Evolutionary conservation across 805 yeast species (phyloP).

Genomic region (Candida anglica): DNA sequence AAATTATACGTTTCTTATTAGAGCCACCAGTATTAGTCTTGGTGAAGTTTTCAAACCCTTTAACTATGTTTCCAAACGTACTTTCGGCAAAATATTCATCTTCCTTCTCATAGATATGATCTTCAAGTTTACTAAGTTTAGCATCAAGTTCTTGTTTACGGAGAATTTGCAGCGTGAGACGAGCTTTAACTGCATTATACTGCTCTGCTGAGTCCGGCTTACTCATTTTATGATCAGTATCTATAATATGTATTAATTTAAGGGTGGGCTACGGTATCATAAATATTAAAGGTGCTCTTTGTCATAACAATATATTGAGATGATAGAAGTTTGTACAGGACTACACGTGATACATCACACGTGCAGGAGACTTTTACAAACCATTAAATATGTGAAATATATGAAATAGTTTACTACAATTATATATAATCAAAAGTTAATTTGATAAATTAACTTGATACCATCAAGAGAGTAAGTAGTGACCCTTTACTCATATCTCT

Average conservation of each 20-base stretch:
- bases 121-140: slow-evolving; percentile 63
- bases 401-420: too few relatives aligned
- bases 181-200: slow-evolving; percentile 64
- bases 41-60: slow-evolving; percentile 82
- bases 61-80: slow-evolving; percentile 75
- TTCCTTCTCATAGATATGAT: slow-evolving; percentile 74
- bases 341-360: too few relatives aligned
- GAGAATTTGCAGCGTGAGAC: slow-evolving; percentile 59
- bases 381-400: too few relatives aligned
- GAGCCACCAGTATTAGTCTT: slow-evolving; percentile 38
- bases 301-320: too few relatives aligned
- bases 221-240: slow-evolving; percentile 6
- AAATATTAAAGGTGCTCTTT: too few relatives aligned
- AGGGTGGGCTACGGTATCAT: neutral
- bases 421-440: too few relatives aligned
- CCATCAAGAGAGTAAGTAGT: too few relatives aligned
- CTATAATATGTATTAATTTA: too few relatives aligned
- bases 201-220: slow-evolving; percentile 26
- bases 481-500: too few relatives aligned
- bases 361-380: too few relatives aligned
- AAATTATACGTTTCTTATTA: slow-evolving; percentile 45
- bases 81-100: slow-evolving; percentile 73
- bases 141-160: slow-evolving; percentile 65
- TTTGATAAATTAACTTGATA: too few relatives aligned
- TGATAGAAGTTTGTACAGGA: too few relatives aligned